Evolutionary conservation across 768 basidiomycete species (phyloP).

Genomic region (Serendipita sp.): DNA sequence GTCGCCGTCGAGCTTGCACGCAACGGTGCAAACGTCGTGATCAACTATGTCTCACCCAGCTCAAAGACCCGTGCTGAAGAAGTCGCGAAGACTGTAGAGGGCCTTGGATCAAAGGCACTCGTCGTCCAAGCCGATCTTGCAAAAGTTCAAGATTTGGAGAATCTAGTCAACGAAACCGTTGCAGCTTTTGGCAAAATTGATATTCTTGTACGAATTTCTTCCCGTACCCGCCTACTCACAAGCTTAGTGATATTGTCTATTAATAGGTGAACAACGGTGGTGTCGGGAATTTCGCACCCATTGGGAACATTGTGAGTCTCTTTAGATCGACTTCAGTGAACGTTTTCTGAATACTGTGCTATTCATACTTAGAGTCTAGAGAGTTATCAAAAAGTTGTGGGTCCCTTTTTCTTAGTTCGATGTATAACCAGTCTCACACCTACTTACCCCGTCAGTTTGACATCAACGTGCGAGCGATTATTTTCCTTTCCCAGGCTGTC

Average conservation of each 20-base stretch:
- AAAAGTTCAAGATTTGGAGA: conserved; percentile 28
- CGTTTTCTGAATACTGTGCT: too few species aligned
- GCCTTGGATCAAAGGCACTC: too few species aligned
- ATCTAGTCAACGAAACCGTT: conserved; percentile 32
- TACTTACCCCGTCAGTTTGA: conserved; percentile 19
- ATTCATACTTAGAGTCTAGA: not conserved
- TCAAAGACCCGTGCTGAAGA: too few species aligned
- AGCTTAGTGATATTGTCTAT: conserved; percentile 10
- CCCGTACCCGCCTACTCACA: too few species aligned
- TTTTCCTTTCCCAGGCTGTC: too few species aligned
- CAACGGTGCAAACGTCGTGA: conserved; percentile 39
- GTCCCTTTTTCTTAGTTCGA: not conserved
- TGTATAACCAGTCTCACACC: not conserved
- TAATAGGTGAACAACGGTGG: conserved; percentile 35
- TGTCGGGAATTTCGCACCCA: conserved; percentile 34
- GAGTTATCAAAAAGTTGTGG: not conserved
- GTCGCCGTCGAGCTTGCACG: conserved; percentile 36
- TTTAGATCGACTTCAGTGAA: not conserved
- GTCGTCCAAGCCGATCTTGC: conserved; percentile 34
- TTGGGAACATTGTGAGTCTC: conserved; percentile 18
- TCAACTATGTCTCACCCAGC: conserved; percentile 12
- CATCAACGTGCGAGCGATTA: too few species aligned
- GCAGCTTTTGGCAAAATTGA: conserved; percentile 14
- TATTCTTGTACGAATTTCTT: conserved; percentile 23
- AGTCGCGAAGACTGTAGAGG: too few species aligned